A percentile compares a stretch with the other conserved stretches of the same genome.
phyloP scores from a whole-genome alignment of 1,284 basidiomycete genomes.

The Exobasidium cylindrosporum region DNA sequence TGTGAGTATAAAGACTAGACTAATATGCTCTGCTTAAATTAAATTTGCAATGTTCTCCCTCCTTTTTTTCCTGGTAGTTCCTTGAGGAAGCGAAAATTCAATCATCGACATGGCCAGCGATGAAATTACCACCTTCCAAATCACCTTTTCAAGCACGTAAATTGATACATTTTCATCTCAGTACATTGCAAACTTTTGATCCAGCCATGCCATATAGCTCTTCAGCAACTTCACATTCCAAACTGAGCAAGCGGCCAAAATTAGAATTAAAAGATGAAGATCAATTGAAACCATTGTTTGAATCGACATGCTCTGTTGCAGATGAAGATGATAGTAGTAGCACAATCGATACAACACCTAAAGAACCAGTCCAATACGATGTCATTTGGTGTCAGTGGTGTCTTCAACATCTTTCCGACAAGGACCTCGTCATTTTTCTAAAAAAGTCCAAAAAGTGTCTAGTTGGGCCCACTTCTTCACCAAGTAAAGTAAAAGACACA shows the following conservation, averaged over 20 bases:
- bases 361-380: constrained; percentile 41
- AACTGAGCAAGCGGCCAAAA: constrained; percentile 2
- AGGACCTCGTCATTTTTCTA: constrained; percentile 47
- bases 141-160: constrained; percentile 47
- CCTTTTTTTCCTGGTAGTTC: constrained; percentile 22
- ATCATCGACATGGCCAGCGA: constrained; percentile 34
- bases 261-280: constrained; percentile 13
- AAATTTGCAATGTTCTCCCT: background rate
- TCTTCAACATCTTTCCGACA: constrained; percentile 51
- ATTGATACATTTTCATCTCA: constrained; percentile 45
- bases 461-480: constrained; percentile 14
- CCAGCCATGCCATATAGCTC: constrained; percentile 33
- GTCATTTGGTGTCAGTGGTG: constrained; percentile 54
- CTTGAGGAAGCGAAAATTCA: constrained; percentile 40
- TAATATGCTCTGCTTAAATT: background rate
- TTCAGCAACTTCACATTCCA: constrained; percentile 12
- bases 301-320: constrained; percentile 21
- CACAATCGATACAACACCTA: constrained; percentile 13
- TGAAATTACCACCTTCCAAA: constrained; percentile 29
- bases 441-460: constrained; percentile 36
- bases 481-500: background rate
- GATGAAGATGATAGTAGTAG: constrained; percentile 5
- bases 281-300: constrained; percentile 8
- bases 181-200: constrained; percentile 48
- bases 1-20: constrained; percentile 15